These are phyloP conservation scores for Halophytophthora batemanensis DNA, from an alignment of 352 stramenopile genomes.

Conservation along the genomic window DNA sequence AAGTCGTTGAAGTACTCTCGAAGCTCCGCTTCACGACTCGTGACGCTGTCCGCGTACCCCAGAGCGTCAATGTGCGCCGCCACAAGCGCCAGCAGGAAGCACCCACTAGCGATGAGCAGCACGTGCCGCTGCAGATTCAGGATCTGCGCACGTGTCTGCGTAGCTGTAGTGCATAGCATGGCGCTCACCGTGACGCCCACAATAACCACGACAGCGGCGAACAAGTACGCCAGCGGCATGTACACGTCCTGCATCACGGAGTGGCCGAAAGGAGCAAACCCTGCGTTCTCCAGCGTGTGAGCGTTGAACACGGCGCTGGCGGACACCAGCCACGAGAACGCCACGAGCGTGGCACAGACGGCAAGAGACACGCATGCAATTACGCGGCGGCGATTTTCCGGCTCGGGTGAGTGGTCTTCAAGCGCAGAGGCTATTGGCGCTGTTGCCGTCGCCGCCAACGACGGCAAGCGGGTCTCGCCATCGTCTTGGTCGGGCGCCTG, in stretches of 20 bases:
- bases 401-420: no score
- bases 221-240: conserved; percentile 2
- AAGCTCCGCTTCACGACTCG: not conserved
- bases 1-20: conserved; percentile 12
- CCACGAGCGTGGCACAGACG: conserved; percentile 4
- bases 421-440: not conserved
- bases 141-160: not conserved
- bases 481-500: not conserved
- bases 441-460: not conserved
- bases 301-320: conserved; percentile 1
- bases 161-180: not conserved
- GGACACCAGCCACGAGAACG: conserved; percentile 6
- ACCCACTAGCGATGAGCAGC: not conserved
- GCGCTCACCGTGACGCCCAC: not conserved
- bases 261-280: not conserved
- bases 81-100: conserved; percentile 5
- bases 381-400: not conserved
- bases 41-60: conserved; percentile 1
- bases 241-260: conserved; percentile 3
- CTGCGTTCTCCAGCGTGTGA: not conserved
- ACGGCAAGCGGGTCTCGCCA: not conserved
- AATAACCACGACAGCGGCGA: not conserved
- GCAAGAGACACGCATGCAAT: not conserved
- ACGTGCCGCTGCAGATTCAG: conserved; percentile 3
- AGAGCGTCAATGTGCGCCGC: conserved; percentile 12